Evolutionary conservation across 139 green algal species (phyloP).

Genomic region (Chlorella ohadii): DNA sequence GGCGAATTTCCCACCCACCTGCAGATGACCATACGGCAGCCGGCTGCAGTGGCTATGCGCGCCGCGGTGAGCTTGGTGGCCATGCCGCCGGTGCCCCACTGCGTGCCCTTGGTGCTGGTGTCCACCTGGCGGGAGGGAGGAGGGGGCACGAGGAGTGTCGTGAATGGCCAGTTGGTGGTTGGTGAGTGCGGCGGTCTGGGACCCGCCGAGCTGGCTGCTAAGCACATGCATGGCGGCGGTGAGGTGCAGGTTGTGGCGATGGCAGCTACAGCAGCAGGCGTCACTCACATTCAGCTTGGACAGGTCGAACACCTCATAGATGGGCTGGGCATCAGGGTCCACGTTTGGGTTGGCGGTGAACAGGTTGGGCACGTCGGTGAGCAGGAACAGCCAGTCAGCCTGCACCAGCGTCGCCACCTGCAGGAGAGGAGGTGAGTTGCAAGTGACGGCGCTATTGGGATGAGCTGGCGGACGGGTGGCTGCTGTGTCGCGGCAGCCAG

Average conservation of each 20-base stretch:
- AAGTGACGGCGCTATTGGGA: no score
- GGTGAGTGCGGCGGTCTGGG: no score
- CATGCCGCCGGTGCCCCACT: constrained; percentile 96
- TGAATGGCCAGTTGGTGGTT: no score
- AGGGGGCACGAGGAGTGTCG: no score
- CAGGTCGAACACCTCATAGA: constrained; percentile 84
- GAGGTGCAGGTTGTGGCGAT: no score
- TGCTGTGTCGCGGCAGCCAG: no score
- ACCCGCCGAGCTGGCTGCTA: no score
- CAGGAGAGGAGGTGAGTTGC: background rate
- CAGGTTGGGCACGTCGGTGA: constrained; percentile 94
- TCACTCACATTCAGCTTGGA: constrained; percentile 54
- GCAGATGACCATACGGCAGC: constrained; percentile 84
- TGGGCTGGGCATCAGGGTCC: constrained; percentile 58
- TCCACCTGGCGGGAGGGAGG: constrained; percentile 56
- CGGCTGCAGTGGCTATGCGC: constrained; percentile 88
- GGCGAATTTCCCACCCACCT: no score
- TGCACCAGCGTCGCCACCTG: constrained; percentile 88
- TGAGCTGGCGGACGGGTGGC: background rate
- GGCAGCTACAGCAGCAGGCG: no score
- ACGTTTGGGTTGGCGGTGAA: constrained; percentile 86
- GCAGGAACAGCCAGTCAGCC: constrained; percentile 93
- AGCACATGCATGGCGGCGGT: no score
- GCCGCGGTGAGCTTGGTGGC: constrained; percentile 95
- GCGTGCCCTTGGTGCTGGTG: constrained; percentile 67